A percentile compares a stretch with the other conserved stretches of the same genome.
Evolutionary conservation across 148 eudicot genomes (phyloP).

Genomic region (Drosera capensis): DNA sequence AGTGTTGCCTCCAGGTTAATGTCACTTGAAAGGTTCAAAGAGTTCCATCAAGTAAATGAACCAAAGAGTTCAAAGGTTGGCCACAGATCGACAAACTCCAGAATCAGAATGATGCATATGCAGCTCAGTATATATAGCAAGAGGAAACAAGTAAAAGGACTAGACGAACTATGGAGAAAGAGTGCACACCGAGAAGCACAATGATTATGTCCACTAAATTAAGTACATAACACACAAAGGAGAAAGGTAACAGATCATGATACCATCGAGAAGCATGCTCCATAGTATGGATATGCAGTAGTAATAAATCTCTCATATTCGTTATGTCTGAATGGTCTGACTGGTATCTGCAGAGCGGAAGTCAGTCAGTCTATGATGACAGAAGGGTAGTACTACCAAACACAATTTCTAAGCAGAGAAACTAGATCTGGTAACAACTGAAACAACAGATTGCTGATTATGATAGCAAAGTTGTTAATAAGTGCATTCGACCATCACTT

Average conservation of each 20-base stretch:
- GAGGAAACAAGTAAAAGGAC: no score
- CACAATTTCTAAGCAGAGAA: not conserved
- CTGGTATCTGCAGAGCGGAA: conserved; percentile 23
- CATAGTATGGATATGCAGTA: conserved; percentile 79
- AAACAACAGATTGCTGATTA: no score
- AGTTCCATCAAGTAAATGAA: no score
- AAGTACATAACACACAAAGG: not conserved
- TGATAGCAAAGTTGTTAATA: no score
- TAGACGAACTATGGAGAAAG: no score
- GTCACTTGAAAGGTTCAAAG: no score
- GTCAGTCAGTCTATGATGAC: not conserved
- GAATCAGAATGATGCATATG: no score
- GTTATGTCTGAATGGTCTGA: conserved; percentile 76
- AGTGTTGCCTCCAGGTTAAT: no score
- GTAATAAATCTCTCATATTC: conserved; percentile 85
- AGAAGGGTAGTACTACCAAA: not conserved
- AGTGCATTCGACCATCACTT: no score
- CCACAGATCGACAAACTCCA: no score
- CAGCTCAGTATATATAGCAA: no score
- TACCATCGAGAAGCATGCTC: conserved; percentile 85
- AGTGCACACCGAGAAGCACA: not conserved
- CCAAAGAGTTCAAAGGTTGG: no score
- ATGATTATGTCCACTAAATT: not conserved
- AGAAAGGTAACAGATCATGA: not conserved
- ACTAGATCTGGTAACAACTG: not conserved